Evolutionary conservation across 2,329 filamentous ascomycete genomes (phyloP), one percentile per base, ranked within the genome.

Genomic region (Nigrograna mackinnonii): DNA sequence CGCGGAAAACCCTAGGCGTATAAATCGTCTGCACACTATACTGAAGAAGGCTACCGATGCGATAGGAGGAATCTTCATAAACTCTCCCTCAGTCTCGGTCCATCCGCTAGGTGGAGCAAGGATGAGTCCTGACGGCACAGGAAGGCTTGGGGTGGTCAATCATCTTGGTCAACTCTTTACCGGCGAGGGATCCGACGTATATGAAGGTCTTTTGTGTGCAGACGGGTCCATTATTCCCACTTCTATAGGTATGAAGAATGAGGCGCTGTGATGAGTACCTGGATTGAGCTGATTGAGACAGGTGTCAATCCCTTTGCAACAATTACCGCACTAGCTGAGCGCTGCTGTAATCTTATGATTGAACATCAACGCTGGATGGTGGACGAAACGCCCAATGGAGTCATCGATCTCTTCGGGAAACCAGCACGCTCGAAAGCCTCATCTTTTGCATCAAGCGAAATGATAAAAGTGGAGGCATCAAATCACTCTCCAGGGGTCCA

Each of bases 61-160:
- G 3, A 77, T 84, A 4, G 82, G 83, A 3, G 84, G 83, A 2
- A 83, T 77, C 0, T 76, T 83, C 24, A 73, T 85, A 5, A 71
- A 79, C 38, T 82, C 77, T 44, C 83, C 82, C 2, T 82, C 80
- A 57, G 75, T 86, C 17, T 86, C 83, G 0, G 84, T 86, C 11
- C 84, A 87, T 64, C 81, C 83, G 5, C 80, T 87, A 35, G 83
- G 80, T 71, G 85, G 85, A 33, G 83, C 83, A 2, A 78, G 76
- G 37, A 84, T 87, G 77, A 79, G 80, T 22, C 66, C 66, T 4
- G 80, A 85, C 55, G 79, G 79, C 14, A 82, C 78, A 2, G 79
- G 78, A 2, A 55, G 60, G 5, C 74, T 73, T 4, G 84, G 85
- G 9, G 84, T 78, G 0, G 81, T 80, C 0, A 83, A 85, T 54